phyloP scores from a whole-genome alignment of 768 basidiomycete genomes.

The Amyloporia xantha region DNA sequence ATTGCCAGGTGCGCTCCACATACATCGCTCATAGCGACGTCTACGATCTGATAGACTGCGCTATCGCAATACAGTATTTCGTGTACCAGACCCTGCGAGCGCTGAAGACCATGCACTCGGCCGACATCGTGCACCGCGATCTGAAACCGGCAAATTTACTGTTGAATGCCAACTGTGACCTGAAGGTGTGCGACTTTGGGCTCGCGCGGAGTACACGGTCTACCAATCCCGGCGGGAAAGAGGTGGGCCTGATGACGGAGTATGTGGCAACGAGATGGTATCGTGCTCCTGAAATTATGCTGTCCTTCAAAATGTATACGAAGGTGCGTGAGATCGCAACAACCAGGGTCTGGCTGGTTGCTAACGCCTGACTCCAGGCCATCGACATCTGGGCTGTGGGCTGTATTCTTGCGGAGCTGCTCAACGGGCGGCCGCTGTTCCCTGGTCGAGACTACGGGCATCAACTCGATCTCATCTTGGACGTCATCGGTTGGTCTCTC shows the following conservation, averaged over 20 bases:
- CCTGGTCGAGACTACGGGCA: slow-evolving; percentile 85
- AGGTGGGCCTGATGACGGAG: slow-evolving; percentile 68
- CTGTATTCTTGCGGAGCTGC: slow-evolving; percentile 75
- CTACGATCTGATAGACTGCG: slow-evolving; percentile 7
- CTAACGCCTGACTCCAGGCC: slow-evolving; percentile 29
- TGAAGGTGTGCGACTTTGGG: slow-evolving; percentile 89
- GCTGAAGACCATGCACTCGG: slow-evolving; percentile 84
- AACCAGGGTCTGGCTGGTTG: slow-evolving; percentile 4
- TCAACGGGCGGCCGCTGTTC: slow-evolving; percentile 78
- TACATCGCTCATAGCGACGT: not conserved
- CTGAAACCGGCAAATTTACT: slow-evolving; percentile 85
- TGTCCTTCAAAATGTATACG: slow-evolving; percentile 86
- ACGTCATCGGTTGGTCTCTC: slow-evolving; percentile 59
- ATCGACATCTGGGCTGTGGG: slow-evolving; percentile 74
- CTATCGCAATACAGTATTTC: slow-evolving; percentile 51
- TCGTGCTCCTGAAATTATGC: slow-evolving; percentile 91
- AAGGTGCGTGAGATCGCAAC: slow-evolving; percentile 37
- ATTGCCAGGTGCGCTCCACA: slow-evolving; percentile 57
- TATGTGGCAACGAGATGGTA: slow-evolving; percentile 94
- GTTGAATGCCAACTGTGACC: slow-evolving; percentile 84
- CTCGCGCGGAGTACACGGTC: slow-evolving; percentile 63
- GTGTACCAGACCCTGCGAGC: slow-evolving; percentile 81
- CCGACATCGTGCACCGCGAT: slow-evolving; percentile 73
- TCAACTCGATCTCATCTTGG: slow-evolving; percentile 82
- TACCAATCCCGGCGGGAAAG: slow-evolving; percentile 48